These are phyloP conservation scores for Alternaria sp. DNA, from an alignment of 2,329 filamentous ascomycete genomes.

Conservation along the genomic window DNA sequence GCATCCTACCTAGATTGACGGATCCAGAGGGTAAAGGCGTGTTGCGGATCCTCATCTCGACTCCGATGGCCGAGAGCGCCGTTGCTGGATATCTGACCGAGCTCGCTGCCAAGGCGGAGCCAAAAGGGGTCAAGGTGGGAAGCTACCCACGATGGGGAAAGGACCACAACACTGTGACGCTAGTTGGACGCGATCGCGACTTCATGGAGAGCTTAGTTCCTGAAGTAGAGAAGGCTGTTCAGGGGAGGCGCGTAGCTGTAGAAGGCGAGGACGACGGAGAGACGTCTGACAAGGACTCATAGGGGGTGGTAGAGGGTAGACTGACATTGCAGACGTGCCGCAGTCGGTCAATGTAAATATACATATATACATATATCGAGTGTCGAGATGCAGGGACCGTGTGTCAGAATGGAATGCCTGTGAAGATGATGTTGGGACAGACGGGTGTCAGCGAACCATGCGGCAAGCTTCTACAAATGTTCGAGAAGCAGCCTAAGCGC, in stretches of 20 bases:
- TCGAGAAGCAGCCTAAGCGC: conserved; percentile 35
- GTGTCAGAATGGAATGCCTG: conserved; percentile 29
- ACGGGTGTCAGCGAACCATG: conserved; percentile 17
- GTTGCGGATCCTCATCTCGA: conserved; percentile 81
- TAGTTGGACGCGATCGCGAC: conserved; percentile 78
- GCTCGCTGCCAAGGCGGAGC: conserved; percentile 75
- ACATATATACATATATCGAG: background rate
- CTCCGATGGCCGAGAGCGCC: conserved; percentile 84
- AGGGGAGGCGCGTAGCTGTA: conserved; percentile 72
- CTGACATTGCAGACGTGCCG: conserved; percentile 17
- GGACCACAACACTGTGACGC: conserved; percentile 85
- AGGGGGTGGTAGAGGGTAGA: conserved; percentile 32
- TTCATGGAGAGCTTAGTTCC: conserved; percentile 80
- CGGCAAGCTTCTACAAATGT: conserved; percentile 40
- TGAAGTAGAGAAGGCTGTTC: conserved; percentile 79
- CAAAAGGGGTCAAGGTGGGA: conserved; percentile 87
- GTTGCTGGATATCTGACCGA: conserved; percentile 85
- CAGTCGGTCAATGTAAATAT: conserved; percentile 3
- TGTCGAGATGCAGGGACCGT: conserved; percentile 19
- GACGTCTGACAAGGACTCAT: conserved; percentile 49
- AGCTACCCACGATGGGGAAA: conserved; percentile 95
- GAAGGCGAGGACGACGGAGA: conserved; percentile 69
- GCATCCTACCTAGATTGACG: conserved; percentile 73
- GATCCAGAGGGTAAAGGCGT: conserved; percentile 86
- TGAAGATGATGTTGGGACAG: conserved; percentile 24